Evolutionary conservation across 1,284 basidiomycete genomes (phyloP).

Genomic region (Cutaneotrichosporon sp.): DNA sequence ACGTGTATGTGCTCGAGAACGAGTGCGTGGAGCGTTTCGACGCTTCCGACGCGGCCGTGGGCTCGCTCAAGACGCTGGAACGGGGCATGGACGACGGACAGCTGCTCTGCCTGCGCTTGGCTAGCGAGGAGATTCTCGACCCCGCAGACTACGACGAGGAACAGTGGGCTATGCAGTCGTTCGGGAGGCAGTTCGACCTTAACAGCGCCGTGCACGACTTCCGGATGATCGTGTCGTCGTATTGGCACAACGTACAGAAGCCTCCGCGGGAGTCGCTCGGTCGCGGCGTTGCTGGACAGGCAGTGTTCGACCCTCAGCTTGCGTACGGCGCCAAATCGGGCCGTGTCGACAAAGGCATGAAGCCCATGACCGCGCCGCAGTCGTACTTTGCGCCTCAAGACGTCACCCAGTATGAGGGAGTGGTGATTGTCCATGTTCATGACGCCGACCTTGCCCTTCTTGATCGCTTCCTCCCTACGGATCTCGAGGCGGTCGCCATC

Average conservation of each 20-base stretch:
- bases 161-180: background rate
- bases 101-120: background rate
- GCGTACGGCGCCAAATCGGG: background rate
- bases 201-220: too few species aligned
- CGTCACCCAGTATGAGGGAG: slow-evolving; percentile 22
- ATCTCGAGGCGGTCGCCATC: slow-evolving; percentile 44
- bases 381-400: slow-evolving; percentile 11
- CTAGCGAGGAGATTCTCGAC: background rate
- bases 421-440: slow-evolving; percentile 38
- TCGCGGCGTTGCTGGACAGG: too few species aligned
- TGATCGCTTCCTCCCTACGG: slow-evolving; percentile 42
- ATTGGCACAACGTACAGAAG: too few species aligned
- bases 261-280: too few species aligned
- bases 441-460: slow-evolving; percentile 28
- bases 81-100: background rate
- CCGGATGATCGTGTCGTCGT: too few species aligned
- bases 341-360: too few species aligned
- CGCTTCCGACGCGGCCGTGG: slow-evolving; percentile 12
- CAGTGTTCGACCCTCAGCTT: background rate
- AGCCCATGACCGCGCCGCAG: too few species aligned
- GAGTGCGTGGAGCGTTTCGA: slow-evolving; percentile 18
- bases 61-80: slow-evolving; percentile 17
- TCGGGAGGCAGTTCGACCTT: background rate
- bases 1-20: slow-evolving; percentile 12
- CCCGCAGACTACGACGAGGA: background rate